Evolutionary conservation across 2,329 filamentous ascomycete species (phyloP), one percentile per base, ranked within the genome.

Genomic region (Ophiocordyceps robertsii): DNA sequence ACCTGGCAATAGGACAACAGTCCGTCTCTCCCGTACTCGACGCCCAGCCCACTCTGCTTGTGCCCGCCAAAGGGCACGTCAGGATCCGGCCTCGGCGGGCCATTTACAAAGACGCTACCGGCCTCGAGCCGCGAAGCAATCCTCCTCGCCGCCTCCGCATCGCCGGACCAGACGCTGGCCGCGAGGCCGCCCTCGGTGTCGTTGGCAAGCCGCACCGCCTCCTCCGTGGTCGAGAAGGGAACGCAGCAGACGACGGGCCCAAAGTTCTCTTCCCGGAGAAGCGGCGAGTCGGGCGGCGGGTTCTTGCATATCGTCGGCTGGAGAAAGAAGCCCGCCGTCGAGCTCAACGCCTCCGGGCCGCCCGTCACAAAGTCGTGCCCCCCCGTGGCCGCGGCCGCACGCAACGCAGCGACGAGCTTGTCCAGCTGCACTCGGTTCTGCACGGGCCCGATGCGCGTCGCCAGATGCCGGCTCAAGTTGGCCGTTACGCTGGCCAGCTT

Each of bases 381-480:
- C 33, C 33, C 17, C 17, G 4, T 17, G 6, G 63, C 60, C 49
- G 68, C 65, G 46, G 69, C 72, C 42, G 76, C 70, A 27, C 63
- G 63, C 43, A 80, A 64, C 44, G 46, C 32, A 3, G 33, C 30
- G n/a, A 29, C 30, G 9, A 50, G 44, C 29, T 78, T 68, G 8
- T 77, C 70, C 53, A 67, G 82, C 56, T 82, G 79, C 67, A 75
- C 69, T 51, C 66, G 58, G 58, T 82, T 82, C 47, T 77, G 75
- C 10, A 82, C 59, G 10, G 41, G 41, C 5, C 41, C 41, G 38
- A 43, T 35, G 6, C 24, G 24, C 8, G 21, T 3, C 7, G 31
- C 32, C 16, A 37, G 7, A 14, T 42, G 21, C 4, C 21, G 17
- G 1, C 78, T 29, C 17, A 77, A 2, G 74, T 72, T 44, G 74